Evolutionary conservation across 2,329 filamentous ascomycete species (phyloP).

Genomic region (Hypoxylon sp.): DNA sequence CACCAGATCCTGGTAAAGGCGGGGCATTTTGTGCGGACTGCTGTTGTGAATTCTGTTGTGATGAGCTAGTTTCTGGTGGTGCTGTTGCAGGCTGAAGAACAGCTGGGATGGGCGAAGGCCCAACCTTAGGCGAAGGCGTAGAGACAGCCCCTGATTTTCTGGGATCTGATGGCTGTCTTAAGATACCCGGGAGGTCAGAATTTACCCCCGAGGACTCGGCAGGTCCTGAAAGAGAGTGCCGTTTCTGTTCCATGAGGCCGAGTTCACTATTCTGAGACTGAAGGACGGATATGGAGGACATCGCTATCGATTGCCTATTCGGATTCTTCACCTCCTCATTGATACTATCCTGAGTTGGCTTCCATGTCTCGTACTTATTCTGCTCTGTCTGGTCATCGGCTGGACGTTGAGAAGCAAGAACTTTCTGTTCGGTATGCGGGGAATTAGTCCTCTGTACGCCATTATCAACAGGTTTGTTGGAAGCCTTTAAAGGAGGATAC

Average conservation of each 20-base stretch:
- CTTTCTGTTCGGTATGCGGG: slow-evolving; percentile 29
- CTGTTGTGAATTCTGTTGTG: slow-evolving; percentile 16
- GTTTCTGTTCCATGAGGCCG: slow-evolving; percentile 40
- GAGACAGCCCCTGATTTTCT: slow-evolving; percentile 11
- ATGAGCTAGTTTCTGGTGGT: slow-evolving; percentile 18
- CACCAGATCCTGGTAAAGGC: slow-evolving; percentile 39
- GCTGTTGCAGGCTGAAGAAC: slow-evolving; percentile 39
- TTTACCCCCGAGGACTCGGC: slow-evolving; percentile 20
- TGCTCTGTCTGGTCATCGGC: slow-evolving; percentile 12
- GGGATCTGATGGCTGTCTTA: slow-evolving; percentile 43
- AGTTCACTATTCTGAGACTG: slow-evolving; percentile 52
- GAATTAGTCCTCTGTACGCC: not conserved
- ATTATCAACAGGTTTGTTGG: slow-evolving; percentile 12
- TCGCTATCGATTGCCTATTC: slow-evolving; percentile 34
- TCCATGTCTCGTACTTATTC: slow-evolving; percentile 47
- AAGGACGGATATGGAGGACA: slow-evolving; percentile 48
- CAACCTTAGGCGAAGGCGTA: slow-evolving; percentile 12
- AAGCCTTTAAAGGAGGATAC: slow-evolving; percentile 45
- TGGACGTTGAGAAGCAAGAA: slow-evolving; percentile 28
- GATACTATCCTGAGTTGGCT: slow-evolving; percentile 32
- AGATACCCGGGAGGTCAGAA: slow-evolving; percentile 22
- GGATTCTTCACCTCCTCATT: slow-evolving; percentile 24
- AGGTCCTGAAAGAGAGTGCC: slow-evolving; percentile 40
- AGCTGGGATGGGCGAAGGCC: slow-evolving; percentile 35
- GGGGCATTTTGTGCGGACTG: slow-evolving; percentile 6